phyloP scores from a whole-genome alignment of 371 early-diverging fungal genomes.

The Saksenaea vasiformis region DNA sequence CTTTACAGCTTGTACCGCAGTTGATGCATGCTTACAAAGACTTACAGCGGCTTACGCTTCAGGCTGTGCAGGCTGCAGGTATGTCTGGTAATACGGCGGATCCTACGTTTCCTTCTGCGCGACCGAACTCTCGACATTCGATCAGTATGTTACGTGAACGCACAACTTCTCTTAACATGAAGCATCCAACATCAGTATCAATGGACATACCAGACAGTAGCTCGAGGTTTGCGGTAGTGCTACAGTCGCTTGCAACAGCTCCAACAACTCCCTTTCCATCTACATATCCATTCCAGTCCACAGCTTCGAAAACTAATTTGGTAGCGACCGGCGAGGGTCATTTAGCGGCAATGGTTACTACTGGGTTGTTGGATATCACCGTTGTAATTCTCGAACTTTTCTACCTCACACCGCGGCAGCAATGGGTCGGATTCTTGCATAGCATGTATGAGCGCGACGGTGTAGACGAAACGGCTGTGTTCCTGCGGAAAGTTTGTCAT shows the following conservation, averaged over 20 bases:
- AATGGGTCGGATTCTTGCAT: slow-evolving; percentile 41
- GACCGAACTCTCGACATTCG: slow-evolving; percentile 22
- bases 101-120: background rate
- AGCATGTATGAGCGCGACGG: slow-evolving; percentile 44
- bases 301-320: slow-evolving; percentile 12
- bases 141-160: slow-evolving; percentile 25
- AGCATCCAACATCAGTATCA: slow-evolving; percentile 9
- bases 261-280: slow-evolving; percentile 43
- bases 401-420: slow-evolving; percentile 44
- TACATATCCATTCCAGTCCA: slow-evolving; percentile 41
- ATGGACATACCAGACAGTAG: background rate
- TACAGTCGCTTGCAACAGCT: slow-evolving; percentile 46
- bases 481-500: slow-evolving; percentile 56
- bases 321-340: slow-evolving; percentile 16
- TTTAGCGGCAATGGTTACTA: slow-evolving; percentile 39
- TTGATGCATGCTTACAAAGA: slow-evolving; percentile 48
- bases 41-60: slow-evolving; percentile 38
- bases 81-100: background rate
- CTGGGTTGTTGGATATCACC: slow-evolving; percentile 51
- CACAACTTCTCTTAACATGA: slow-evolving; percentile 17
- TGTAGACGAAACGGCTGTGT: slow-evolving; percentile 47
- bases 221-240: slow-evolving; percentile 25
- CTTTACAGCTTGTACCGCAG: slow-evolving; percentile 41
- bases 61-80: slow-evolving; percentile 38
- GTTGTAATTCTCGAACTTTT: slow-evolving; percentile 51